Evolutionary conservation across 192 early-diverging fungal species (phyloP).

Genomic region (Spizellomyces sp.): DNA sequence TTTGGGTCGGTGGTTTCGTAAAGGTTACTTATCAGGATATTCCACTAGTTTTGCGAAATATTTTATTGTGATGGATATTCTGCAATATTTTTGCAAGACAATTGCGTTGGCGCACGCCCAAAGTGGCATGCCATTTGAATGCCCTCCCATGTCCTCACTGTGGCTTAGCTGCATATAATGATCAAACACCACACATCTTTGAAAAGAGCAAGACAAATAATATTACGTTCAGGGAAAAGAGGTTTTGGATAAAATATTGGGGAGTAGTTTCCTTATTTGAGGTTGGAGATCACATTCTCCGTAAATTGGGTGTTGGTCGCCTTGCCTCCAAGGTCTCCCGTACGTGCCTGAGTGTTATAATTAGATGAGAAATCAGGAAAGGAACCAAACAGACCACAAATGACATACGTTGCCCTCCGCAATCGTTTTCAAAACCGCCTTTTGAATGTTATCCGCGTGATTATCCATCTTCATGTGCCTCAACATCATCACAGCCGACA

Average conservation of each 20-base stretch:
- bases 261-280: constrained; percentile 24
- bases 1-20: too few species aligned
- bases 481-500: constrained; percentile 98
- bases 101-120: too few species aligned
- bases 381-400: neutral
- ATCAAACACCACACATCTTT: too few species aligned
- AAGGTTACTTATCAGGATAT: too few species aligned
- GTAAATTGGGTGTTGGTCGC: constrained; percentile 93
- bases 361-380: neutral
- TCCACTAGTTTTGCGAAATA: too few species aligned
- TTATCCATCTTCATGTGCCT: constrained; percentile 87
- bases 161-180: too few species aligned
- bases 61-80: too few species aligned
- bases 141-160: too few species aligned
- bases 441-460: constrained; percentile 84
- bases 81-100: too few species aligned
- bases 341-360: constrained; percentile 59
- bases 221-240: too few species aligned
- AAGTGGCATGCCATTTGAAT: too few species aligned
- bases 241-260: neutral
- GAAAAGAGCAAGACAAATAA: too few species aligned
- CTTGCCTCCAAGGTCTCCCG: constrained; percentile 91
- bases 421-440: constrained; percentile 91
- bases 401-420: constrained; percentile 77
- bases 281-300: constrained; percentile 74